A percentile compares a stretch with the other conserved stretches of the same genome.
phyloP scores from a whole-genome alignment of 805 yeast species.

The Nakazawaea peltata region DNA sequence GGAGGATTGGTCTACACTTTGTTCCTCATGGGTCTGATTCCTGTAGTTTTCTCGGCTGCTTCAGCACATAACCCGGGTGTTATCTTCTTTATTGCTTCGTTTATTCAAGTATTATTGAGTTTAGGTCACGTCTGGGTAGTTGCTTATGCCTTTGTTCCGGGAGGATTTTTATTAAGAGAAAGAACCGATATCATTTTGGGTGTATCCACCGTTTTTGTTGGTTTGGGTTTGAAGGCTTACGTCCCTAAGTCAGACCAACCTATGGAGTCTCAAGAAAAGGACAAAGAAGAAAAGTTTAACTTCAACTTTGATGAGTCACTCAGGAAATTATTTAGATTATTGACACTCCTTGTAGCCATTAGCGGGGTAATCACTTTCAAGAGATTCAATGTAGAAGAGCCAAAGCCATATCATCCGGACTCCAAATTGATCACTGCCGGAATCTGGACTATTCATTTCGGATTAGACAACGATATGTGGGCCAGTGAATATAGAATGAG shows the following conservation, averaged over 20 bases:
- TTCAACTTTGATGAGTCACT: constrained; percentile 1
- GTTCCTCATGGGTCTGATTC: constrained; percentile 56
- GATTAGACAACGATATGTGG: constrained; percentile 98
- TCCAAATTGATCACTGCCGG: constrained; percentile 82
- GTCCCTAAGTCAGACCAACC: constrained; percentile 10
- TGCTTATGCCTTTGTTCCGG: constrained; percentile 97
- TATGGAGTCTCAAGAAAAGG: not conserved
- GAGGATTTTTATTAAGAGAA: constrained; percentile 82
- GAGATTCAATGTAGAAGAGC: constrained; percentile 52
- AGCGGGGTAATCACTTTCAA: constrained; percentile 37
- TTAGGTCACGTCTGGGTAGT: constrained; percentile 94
- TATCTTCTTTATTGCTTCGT: constrained; percentile 40
- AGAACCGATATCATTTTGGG: constrained; percentile 72
- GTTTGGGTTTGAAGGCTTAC: constrained; percentile 38
- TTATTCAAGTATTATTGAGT: constrained; percentile 44
- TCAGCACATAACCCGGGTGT: constrained; percentile 48
- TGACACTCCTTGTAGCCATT: constrained; percentile 5
- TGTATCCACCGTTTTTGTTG: constrained; percentile 43
- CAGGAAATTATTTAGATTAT: constrained; percentile 1
- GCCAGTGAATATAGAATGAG: constrained; percentile 88
- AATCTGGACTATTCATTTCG: constrained; percentile 98
- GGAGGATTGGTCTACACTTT: constrained; percentile 62
- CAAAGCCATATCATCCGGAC: constrained; percentile 61
- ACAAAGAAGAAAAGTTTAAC: not conserved
- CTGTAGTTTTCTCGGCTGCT: constrained; percentile 51